These are phyloP conservation scores for Penicillium glabrum DNA, from an alignment of 2,329 filamentous ascomycete genomes.

Conservation along the genomic window DNA sequence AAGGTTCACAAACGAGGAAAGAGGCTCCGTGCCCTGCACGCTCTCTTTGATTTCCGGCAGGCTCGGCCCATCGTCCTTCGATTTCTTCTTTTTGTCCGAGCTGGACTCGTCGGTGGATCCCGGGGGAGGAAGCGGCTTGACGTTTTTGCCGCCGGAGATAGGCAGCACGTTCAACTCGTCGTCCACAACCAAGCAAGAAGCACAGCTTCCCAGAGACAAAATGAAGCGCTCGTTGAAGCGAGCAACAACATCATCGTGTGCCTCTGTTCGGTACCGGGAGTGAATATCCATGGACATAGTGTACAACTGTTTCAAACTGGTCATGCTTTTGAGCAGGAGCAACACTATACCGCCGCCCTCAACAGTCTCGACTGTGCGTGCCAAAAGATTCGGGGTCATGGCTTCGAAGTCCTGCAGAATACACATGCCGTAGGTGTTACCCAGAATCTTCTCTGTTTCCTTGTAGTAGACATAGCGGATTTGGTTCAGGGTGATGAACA, in stretches of 20 bases:
- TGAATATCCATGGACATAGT: constrained; percentile 98
- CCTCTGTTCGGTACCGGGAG: constrained; percentile 92
- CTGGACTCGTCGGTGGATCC: constrained; percentile 73
- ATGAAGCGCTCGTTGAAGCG: constrained; percentile 98
- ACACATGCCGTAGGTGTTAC: constrained; percentile 98
- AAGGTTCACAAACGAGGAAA: constrained; percentile 79
- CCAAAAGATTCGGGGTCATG: constrained; percentile 93
- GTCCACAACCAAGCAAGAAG: constrained; percentile 91
- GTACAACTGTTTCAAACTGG: constrained; percentile 93
- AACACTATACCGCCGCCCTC: constrained; percentile 93
- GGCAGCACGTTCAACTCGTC: constrained; percentile 97
- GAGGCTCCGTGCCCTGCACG: constrained; percentile 78
- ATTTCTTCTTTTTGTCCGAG: constrained; percentile 68
- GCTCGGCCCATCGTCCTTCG: too few relatives aligned
- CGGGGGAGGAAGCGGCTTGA: constrained; percentile 75
- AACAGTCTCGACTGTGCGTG: constrained; percentile 93
- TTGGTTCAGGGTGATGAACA: constrained; percentile 94
- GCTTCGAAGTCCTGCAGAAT: constrained; percentile 98
- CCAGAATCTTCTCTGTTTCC: constrained; percentile 97
- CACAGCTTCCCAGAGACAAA: constrained; percentile 89
- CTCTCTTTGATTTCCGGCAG: constrained; percentile 73
- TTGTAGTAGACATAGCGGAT: constrained; percentile 99
- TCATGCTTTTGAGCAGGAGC: constrained; percentile 92
- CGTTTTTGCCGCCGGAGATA: constrained; percentile 91
- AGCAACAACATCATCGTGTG: constrained; percentile 89